phyloP scores from a whole-genome alignment of 495 filamentous ascomycete genomes.

The Oidiodendron maius region DNA sequence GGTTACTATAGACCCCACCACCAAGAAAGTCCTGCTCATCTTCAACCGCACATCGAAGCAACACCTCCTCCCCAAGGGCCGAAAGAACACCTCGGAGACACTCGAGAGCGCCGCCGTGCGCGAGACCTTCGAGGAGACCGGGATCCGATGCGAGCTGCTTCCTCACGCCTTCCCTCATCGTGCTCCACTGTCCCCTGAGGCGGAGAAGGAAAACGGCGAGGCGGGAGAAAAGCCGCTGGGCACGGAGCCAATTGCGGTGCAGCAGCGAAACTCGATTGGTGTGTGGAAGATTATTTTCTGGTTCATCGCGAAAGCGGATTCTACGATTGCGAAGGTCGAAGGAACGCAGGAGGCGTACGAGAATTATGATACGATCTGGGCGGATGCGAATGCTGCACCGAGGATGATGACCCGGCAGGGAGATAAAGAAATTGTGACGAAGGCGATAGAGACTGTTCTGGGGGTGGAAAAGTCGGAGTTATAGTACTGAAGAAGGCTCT shows the following conservation, averaged over 20 bases:
- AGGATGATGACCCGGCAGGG: background rate
- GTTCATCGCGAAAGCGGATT: slow-evolving; percentile 1
- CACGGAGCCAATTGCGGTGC: slow-evolving; percentile 6
- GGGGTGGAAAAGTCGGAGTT: no score
- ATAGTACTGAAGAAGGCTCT: no score
- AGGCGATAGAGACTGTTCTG: background rate
- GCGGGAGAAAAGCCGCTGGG: background rate
- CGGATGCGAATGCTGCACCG: background rate
- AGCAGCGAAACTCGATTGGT: background rate
- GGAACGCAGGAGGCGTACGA: slow-evolving; percentile 4
- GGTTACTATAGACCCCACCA: background rate
- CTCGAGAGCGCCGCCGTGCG: slow-evolving; percentile 11
- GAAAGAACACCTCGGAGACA: slow-evolving; percentile 13
- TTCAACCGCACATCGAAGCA: background rate
- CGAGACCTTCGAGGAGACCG: slow-evolving; percentile 16
- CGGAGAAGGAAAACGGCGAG: background rate
- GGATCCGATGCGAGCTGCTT: slow-evolving; percentile 5
- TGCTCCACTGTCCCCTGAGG: background rate
- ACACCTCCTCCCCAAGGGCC: slow-evolving; percentile 12
- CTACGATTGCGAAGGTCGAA: background rate
- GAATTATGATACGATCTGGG: slow-evolving; percentile 4
- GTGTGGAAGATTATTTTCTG: slow-evolving; percentile 6
- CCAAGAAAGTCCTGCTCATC: background rate
- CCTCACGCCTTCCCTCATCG: background rate
- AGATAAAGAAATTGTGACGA: background rate